Conservation (phyloP, 768 basidiomycete genomes). For the Tricholoma bakamatsutake region DNA sequence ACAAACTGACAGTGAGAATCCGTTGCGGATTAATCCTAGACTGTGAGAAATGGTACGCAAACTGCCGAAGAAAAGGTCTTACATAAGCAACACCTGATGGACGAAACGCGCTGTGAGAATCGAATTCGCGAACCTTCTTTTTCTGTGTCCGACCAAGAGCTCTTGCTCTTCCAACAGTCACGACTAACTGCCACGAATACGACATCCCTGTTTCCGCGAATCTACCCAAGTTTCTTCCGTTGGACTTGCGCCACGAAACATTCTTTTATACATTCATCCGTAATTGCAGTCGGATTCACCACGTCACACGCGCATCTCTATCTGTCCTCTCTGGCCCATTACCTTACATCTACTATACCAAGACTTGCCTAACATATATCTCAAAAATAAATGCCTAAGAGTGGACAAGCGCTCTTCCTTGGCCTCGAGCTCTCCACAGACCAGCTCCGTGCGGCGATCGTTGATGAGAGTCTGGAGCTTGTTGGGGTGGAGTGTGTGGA, state of each 20-base stretch:
- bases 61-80: not conserved
- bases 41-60: not conserved
- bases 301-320: constrained; percentile 9
- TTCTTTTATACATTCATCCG: constrained; percentile 2
- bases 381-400: constrained; percentile 39
- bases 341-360: constrained; percentile 17
- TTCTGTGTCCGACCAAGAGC: not conserved
- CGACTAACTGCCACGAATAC: not conserved
- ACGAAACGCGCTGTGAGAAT: not conserved
- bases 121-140: not conserved
- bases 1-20: too few species aligned
- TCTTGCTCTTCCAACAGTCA: not conserved
- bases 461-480: constrained; percentile 78
- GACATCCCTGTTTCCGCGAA: not conserved
- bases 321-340: not conserved
- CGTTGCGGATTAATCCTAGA: too few species aligned
- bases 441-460: constrained; percentile 76
- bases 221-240: not conserved
- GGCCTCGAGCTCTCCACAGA: constrained; percentile 80
- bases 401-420: constrained; percentile 58
- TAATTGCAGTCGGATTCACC: constrained; percentile 6
- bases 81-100: not conserved
- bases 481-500: constrained; percentile 80
- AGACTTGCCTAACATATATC: constrained; percentile 8
- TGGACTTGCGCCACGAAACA: not conserved